Conservation (phyloP, 352 stramenopile genomes). For the Phytophthora rubi region DNA sequence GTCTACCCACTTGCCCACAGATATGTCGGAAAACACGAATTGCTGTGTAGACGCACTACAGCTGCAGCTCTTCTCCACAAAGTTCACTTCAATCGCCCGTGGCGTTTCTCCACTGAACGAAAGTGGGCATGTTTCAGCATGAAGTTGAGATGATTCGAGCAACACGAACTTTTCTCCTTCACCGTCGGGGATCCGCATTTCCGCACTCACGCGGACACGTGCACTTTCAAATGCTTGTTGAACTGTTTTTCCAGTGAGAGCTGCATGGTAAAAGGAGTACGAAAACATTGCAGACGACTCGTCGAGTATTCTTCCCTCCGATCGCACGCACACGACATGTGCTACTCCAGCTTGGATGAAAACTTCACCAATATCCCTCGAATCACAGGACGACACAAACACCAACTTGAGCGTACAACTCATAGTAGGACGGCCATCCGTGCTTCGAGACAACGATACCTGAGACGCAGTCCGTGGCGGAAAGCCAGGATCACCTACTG, state of each 20-base stretch:
- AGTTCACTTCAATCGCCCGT: slow-evolving; percentile 62
- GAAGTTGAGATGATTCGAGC: slow-evolving; percentile 70
- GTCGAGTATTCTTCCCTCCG: slow-evolving; percentile 69
- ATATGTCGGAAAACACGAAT: slow-evolving; percentile 78
- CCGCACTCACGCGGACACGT: slow-evolving; percentile 70
- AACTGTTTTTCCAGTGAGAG: slow-evolving; percentile 74
- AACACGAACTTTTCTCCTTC: slow-evolving; percentile 85
- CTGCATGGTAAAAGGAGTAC: slow-evolving; percentile 81
- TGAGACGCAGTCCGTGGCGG: slow-evolving; percentile 16
- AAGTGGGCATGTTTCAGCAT: slow-evolving; percentile 57
- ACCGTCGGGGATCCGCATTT: slow-evolving; percentile 64
- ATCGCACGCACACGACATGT: slow-evolving; percentile 83
- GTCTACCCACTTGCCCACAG: slow-evolving; percentile 76
- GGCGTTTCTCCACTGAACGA: slow-evolving; percentile 32
- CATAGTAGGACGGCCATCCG: slow-evolving; percentile 28
- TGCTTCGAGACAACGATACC: slow-evolving; percentile 34
- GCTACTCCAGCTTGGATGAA: slow-evolving; percentile 80
- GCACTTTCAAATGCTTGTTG: slow-evolving; percentile 80
- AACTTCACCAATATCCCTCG: slow-evolving; percentile 75
- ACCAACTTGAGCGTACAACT: slow-evolving; percentile 74
- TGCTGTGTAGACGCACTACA: slow-evolving; percentile 61
- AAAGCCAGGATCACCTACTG: slow-evolving; percentile 11
- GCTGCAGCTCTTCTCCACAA: slow-evolving; percentile 49
- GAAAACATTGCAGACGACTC: slow-evolving; percentile 80
- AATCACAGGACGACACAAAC: slow-evolving; percentile 86